A percentile compares a stretch with the other conserved stretches of the same genome.
These are phyloP conservation scores for Phytophthora pistaciae DNA, from an alignment of 352 stramenopile genomes.

Conservation along the genomic window DNA sequence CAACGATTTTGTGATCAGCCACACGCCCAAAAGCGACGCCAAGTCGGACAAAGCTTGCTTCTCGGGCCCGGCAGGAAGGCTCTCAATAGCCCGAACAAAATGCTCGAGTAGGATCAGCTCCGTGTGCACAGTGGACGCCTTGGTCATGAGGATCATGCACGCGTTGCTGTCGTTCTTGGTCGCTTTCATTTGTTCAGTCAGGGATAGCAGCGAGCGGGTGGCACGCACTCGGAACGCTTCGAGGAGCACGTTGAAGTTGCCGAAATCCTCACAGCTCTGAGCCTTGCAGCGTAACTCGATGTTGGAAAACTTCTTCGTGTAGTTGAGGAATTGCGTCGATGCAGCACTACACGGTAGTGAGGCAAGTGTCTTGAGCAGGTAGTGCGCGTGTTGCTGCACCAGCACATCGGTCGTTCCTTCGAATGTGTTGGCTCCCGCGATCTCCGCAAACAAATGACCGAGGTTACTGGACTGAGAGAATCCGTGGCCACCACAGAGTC, in stretches of 20 bases:
- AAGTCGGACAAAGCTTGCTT: conserved; percentile 26
- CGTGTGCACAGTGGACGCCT: conserved; percentile 45
- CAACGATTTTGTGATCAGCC: conserved; percentile 42
- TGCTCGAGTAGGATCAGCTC: conserved; percentile 48
- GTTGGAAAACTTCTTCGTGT: neutral
- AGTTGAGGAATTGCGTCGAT: neutral
- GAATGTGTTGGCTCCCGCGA: neutral
- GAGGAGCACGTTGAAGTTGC: neutral
- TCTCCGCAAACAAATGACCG: neutral
- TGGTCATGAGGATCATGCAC: conserved; percentile 56
- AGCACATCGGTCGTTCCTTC: neutral
- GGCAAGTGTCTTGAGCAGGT: neutral
- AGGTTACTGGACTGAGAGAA: neutral
- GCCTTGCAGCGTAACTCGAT: neutral
- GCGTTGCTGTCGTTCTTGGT: conserved; percentile 41
- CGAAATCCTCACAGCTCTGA: neutral
- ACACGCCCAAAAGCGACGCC: conserved; percentile 35
- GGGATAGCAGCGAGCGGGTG: neutral
- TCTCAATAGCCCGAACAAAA: conserved; percentile 34
- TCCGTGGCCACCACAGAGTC: neutral
- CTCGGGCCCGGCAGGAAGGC: conserved; percentile 22
- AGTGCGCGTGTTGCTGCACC: neutral
- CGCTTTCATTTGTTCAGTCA: neutral
- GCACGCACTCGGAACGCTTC: neutral
- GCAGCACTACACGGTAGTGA: neutral